Evolutionary conservation across 2,329 filamentous ascomycete species (phyloP).

Genomic region (Diplodia sapinea): DNA sequence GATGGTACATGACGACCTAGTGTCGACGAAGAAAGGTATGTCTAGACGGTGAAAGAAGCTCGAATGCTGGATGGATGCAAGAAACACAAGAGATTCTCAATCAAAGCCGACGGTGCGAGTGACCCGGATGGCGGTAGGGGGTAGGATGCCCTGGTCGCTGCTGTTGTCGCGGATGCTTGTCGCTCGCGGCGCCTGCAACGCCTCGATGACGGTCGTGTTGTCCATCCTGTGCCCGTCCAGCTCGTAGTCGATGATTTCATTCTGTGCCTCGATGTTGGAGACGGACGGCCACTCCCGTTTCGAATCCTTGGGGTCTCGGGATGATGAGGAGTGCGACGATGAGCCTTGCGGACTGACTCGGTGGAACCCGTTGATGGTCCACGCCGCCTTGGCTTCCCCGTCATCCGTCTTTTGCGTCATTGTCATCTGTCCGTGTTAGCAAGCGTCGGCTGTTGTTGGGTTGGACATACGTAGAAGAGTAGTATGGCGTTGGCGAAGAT

Average conservation of each 20-base stretch:
- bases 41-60: no score
- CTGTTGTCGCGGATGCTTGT: neutral
- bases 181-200: neutral
- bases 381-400: neutral
- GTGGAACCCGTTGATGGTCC: conserved; percentile 5
- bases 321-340: neutral
- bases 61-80: neutral
- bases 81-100: neutral
- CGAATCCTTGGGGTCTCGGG: neutral
- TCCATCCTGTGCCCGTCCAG: neutral
- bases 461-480: neutral
- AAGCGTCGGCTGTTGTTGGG: neutral
- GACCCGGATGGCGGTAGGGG: neutral
- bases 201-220: neutral
- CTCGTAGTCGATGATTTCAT: neutral
- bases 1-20: no score
- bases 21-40: no score
- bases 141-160: neutral
- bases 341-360: neutral
- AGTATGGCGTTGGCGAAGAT: conserved; percentile 4
- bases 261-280: neutral
- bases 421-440: conserved; percentile 1
- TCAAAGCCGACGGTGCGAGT: neutral
- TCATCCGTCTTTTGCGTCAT: neutral
- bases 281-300: neutral